phyloP scores from a whole-genome alignment of 495 filamentous ascomycete species.

The Podospora comata region DNA sequence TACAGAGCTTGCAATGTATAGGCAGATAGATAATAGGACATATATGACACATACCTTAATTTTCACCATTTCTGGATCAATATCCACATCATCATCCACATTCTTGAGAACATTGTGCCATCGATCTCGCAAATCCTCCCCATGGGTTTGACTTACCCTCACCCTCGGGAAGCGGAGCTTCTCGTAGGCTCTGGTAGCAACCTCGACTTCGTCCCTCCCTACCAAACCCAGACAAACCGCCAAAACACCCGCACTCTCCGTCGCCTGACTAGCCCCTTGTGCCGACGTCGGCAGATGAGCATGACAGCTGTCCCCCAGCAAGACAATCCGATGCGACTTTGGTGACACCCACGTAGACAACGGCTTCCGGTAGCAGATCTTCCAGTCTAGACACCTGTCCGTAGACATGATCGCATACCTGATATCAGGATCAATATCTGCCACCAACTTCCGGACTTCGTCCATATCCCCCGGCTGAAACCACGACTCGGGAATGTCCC shows the following conservation, averaged over 20 bases:
- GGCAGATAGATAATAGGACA: neutral
- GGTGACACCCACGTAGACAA: conserved; percentile 47
- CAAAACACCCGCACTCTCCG: conserved; percentile 47
- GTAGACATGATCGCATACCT: conserved; percentile 47
- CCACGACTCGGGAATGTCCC: conserved; percentile 50
- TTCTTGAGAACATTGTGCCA: conserved; percentile 52
- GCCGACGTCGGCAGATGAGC: conserved; percentile 49
- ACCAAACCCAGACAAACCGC: conserved; percentile 46
- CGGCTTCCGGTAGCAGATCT: conserved; percentile 51
- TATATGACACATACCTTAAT: conserved; percentile 30
- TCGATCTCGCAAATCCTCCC: conserved; percentile 51
- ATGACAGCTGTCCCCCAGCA: conserved; percentile 51
- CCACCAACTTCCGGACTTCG: conserved; percentile 39
- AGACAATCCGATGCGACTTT: conserved; percentile 41
- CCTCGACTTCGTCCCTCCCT: conserved; percentile 41
- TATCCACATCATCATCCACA: conserved; percentile 46
- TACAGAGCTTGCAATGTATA: neutral
- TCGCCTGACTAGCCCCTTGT: conserved; percentile 50
- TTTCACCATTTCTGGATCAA: conserved; percentile 52
- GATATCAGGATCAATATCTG: conserved; percentile 43
- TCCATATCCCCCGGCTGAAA: conserved; percentile 49
- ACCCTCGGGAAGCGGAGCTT: conserved; percentile 49
- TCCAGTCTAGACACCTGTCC: conserved; percentile 50
- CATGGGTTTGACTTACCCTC: conserved; percentile 48
- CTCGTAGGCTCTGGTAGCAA: conserved; percentile 53